Evolutionary conservation across 2,329 filamentous ascomycete genomes (phyloP).

Genomic region (Ampelomyces quisqualis): DNA sequence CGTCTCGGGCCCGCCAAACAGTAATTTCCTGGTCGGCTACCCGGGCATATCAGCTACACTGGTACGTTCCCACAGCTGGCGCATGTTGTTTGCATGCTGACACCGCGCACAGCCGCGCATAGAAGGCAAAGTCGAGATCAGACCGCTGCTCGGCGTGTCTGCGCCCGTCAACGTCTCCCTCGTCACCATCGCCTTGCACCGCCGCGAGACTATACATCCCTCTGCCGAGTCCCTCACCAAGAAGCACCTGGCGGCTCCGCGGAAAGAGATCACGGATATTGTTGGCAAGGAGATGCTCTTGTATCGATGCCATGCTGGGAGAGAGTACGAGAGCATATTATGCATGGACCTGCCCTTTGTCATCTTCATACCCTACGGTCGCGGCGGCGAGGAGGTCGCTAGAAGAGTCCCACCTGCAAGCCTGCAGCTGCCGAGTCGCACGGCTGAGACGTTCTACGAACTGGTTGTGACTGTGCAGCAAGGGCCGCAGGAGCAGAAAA

Average conservation of each 20-base stretch:
- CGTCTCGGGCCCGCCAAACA: conserved; percentile 96
- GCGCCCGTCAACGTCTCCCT: conserved; percentile 89
- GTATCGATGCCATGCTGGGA: conserved; percentile 80
- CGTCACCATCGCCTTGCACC: conserved; percentile 89
- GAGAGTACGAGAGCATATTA: conserved; percentile 83
- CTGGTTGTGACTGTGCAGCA: conserved; percentile 95
- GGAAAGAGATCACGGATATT: conserved; percentile 87
- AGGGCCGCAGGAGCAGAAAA: conserved; percentile 80
- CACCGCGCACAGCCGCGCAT: conserved; percentile 72
- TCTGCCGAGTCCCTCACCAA: conserved; percentile 92
- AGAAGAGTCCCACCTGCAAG: conserved; percentile 89
- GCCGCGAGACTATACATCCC: conserved; percentile 94
- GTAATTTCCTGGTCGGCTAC: conserved; percentile 94
- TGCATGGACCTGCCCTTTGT: conserved; percentile 98
- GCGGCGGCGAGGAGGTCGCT: conserved; percentile 86
- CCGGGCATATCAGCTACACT: conserved; percentile 96
- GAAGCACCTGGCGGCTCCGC: conserved; percentile 83
- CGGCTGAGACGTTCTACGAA: conserved; percentile 97
- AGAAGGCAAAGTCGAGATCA: conserved; percentile 96
- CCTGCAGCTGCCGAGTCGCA: conserved; percentile 83
- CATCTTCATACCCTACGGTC: conserved; percentile 92
- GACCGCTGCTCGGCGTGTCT: conserved; percentile 79
- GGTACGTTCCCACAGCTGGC: conserved; percentile 59
- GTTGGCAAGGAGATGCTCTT: conserved; percentile 95
- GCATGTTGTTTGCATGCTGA: conserved; percentile 22